These are phyloP conservation scores for Eleusine coracana DNA, from an alignment of 176 grass and related monocot genomes.

Conservation along the genomic window DNA sequence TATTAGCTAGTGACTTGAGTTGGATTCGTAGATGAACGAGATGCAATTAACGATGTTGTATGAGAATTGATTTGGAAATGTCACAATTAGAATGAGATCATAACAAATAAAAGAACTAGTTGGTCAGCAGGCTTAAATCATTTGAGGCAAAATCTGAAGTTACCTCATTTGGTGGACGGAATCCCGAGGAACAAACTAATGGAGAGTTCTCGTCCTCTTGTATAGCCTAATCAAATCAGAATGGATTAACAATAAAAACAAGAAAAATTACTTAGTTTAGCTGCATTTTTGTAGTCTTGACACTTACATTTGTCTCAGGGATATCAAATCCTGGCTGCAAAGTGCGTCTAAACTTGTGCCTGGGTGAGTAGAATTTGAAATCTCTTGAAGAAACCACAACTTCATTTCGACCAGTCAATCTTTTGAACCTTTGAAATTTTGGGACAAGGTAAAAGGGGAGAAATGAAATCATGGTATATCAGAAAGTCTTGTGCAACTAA, in stretches of 20 bases:
- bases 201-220: slow-evolving; percentile 70
- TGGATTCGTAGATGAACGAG: background rate
- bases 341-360: slow-evolving; percentile 73
- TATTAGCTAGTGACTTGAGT: slow-evolving; percentile 19
- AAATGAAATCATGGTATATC: background rate
- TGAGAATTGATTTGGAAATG: slow-evolving; percentile 4
- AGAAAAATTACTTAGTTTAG: slow-evolving; percentile 3
- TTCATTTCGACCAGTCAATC: slow-evolving; percentile 78
- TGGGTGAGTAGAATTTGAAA: slow-evolving; percentile 93
- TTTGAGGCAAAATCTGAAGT: slow-evolving; percentile 20
- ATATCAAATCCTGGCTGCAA: slow-evolving; percentile 61
- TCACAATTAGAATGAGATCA: background rate
- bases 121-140: slow-evolving; percentile 11
- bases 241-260: slow-evolving; percentile 14
- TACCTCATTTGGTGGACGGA: slow-evolving; percentile 68
- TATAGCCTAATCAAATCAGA: slow-evolving; percentile 53
- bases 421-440: slow-evolving; percentile 69
- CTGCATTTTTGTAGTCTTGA: slow-evolving; percentile 29
- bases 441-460: background rate
- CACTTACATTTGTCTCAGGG: slow-evolving; percentile 60
- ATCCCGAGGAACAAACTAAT: slow-evolving; percentile 63
- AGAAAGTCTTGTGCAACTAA: background rate
- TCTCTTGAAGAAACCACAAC: slow-evolving; percentile 68
- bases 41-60: background rate
- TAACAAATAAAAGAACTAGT: slow-evolving; percentile 9